A percentile compares a stretch with the other conserved stretches of the same genome.
These are phyloP conservation scores for Psilocybe azurescens DNA, from an alignment of 768 basidiomycete species.

Conservation along the genomic window DNA sequence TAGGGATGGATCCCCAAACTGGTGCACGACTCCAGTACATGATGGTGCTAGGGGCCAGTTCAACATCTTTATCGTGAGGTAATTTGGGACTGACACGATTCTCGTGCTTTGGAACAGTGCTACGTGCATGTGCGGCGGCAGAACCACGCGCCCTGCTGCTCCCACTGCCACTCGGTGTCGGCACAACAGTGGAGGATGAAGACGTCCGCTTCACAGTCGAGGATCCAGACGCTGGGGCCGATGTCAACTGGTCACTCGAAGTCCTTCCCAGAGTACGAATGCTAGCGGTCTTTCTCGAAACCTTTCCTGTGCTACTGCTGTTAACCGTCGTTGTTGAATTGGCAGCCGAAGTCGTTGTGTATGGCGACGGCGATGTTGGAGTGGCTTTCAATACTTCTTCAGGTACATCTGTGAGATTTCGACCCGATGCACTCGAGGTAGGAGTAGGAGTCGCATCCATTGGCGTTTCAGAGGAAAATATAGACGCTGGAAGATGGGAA, in stretches of 20 bases:
- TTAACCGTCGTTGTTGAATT: constrained; percentile 24
- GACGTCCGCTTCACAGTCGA: constrained; percentile 26
- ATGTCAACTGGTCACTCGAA: constrained; percentile 26
- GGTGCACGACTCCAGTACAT: constrained; percentile 91
- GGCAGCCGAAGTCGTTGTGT: constrained; percentile 22
- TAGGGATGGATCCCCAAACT: constrained; percentile 72
- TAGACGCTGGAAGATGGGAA: constrained; percentile 16
- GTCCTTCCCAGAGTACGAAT: constrained; percentile 38
- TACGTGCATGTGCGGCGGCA: background rate
- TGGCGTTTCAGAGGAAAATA: constrained; percentile 9
- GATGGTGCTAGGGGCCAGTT: constrained; percentile 67
- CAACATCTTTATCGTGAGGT: constrained; percentile 63
- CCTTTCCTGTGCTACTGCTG: constrained; percentile 9
- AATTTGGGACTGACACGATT: constrained; percentile 52
- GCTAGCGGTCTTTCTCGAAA: constrained; percentile 33
- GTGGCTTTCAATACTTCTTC: constrained; percentile 23
- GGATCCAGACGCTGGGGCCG: constrained; percentile 17
- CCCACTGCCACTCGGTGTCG: constrained; percentile 11
- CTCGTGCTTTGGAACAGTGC: constrained; percentile 2
- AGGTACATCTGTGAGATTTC: constrained; percentile 28
- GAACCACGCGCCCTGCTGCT: constrained; percentile 19
- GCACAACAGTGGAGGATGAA: constrained; percentile 18
- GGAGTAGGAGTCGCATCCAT: constrained; percentile 16
- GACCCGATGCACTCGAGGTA: constrained; percentile 6
- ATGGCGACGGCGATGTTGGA: constrained; percentile 24